Base-by-base conservation (phyloP, 306 rosid species). In the Quercus bicolor region DNA sequence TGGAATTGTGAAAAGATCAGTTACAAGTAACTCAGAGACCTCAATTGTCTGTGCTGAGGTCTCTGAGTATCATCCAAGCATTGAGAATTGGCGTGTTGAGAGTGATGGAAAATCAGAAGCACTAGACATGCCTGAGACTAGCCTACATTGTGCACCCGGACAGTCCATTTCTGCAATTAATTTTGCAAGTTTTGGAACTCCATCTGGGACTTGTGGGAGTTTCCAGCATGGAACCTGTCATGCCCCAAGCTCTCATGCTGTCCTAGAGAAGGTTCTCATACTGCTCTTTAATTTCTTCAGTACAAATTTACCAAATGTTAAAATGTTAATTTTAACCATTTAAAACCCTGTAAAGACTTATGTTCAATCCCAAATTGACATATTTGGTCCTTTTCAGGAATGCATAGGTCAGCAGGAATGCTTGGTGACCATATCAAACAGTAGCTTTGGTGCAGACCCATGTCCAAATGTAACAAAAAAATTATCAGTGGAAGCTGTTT, bases 181-280 rank as follows among this genome's bases (percentile, higher is more conserved):
- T 69, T 93, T 91, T 82, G 96, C 97, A 66, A 93, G 98, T 87
- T 93, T 84, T 48, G 97, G 97, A 79, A 88, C 97, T 78, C 98
- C 98, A 72, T 62, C 77, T 2, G 98, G 97, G 62, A 84, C 89
- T 76, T 93, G 98, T 74, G 97, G 97, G 48, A 88, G 48, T 37
- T 88, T 84, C 66, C 81, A 69, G 84, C 91, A 85, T 26, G 98
- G 98, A 40, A 34, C 87, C 31, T 93, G 97, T 19, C 94, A 93
- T 51, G 85, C 94, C 55, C 76, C 91, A n/a, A 69, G 77, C 29
- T 89, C 98, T 20, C 75, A 75, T 40, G 78, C 81, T 77, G 83
- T 80, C 70, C 74, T 93, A 72, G 89, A 88, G 77, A 89, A 87
- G 98, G 98, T 93, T 56, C 34, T 81, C 33, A 53, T 73, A 24